phyloP scores from a whole-genome alignment of 1,139 yeast species.

The Taphrina sp. region DNA sequence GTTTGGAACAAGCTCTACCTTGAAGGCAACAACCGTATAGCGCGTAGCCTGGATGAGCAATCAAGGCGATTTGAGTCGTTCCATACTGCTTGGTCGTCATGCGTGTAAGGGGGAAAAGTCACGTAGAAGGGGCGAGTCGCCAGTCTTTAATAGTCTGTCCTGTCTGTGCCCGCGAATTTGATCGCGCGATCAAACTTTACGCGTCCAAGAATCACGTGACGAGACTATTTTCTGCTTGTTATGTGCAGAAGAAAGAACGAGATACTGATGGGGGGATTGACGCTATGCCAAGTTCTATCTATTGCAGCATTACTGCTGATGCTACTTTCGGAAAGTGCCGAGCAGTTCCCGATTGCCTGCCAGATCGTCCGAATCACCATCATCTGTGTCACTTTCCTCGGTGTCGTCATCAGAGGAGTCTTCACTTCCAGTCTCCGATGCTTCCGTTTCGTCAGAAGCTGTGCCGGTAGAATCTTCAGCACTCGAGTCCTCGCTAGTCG shows the following conservation, averaged over 20 bases:
- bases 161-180: too few relatives aligned
- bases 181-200: too few relatives aligned
- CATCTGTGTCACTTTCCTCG: slow-evolving; percentile 38
- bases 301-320: too few relatives aligned
- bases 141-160: too few relatives aligned
- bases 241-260: not conserved
- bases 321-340: too few relatives aligned
- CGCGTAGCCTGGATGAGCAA: slow-evolving; percentile 16
- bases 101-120: not conserved
- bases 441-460: slow-evolving; percentile 18
- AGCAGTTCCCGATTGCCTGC: too few relatives aligned
- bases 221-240: too few relatives aligned
- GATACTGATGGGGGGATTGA: too few relatives aligned
- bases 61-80: slow-evolving; percentile 6
- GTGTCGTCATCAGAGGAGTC: slow-evolving; percentile 23
- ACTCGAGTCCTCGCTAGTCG: slow-evolving; percentile 41
- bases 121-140: too few relatives aligned
- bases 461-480: slow-evolving; percentile 11
- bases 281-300: too few relatives aligned
- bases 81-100: slow-evolving; percentile 20
- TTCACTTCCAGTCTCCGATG: slow-evolving; percentile 20
- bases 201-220: too few relatives aligned
- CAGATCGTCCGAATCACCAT: not conserved
- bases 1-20: slow-evolving; percentile 13
- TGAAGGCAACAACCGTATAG: not conserved